Conservation (phyloP, 352 stramenopile species). For the Phytophthora sp. region DNA sequence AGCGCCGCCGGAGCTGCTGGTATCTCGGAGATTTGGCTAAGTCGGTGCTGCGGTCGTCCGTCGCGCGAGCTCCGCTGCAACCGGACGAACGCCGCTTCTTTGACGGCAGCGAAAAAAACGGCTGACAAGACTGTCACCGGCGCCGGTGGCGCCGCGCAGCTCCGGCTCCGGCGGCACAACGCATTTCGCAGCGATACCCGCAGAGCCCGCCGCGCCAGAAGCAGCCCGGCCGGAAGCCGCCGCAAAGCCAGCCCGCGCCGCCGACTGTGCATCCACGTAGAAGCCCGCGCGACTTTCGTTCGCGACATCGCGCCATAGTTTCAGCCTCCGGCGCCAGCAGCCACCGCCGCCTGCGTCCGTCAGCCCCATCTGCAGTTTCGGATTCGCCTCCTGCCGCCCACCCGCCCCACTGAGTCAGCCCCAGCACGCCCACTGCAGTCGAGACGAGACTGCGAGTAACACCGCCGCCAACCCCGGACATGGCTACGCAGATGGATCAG, state of each 20-base stretch:
- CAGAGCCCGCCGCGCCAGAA: conserved; percentile 5
- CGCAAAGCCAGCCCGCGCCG: conserved; percentile 14
- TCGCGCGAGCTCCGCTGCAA: neutral
- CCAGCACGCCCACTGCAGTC: conserved; percentile 11
- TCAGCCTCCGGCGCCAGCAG: conserved; percentile 5
- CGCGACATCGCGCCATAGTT: conserved; percentile 16
- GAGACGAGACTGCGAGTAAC: conserved; percentile 13
- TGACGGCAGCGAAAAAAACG: conserved; percentile 19
- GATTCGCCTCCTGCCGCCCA: conserved; percentile 17
- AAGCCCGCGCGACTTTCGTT: conserved; percentile 22
- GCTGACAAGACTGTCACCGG: too few relatives aligned
- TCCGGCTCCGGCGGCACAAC: conserved; percentile 6
- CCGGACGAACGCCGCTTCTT: conserved; percentile 2
- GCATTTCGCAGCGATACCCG: conserved; percentile 12
- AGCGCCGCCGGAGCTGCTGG: conserved; percentile 1
- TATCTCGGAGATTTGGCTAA: conserved; percentile 21
- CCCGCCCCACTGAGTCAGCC: neutral
- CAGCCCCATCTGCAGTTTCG: conserved; percentile 34
- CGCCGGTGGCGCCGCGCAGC: conserved; percentile 1
- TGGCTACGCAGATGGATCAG: conserved; percentile 52
- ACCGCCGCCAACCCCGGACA: conserved; percentile 17
- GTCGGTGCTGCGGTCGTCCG: conserved; percentile 8
- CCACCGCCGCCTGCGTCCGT: neutral
- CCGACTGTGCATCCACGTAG: neutral
- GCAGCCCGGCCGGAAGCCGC: conserved; percentile 15